A percentile compares a stretch with the other conserved stretches of the same genome.
Evolutionary conservation across 1,284 basidiomycete genomes (phyloP).

Genomic region (Apiotrichum laibachii): DNA sequence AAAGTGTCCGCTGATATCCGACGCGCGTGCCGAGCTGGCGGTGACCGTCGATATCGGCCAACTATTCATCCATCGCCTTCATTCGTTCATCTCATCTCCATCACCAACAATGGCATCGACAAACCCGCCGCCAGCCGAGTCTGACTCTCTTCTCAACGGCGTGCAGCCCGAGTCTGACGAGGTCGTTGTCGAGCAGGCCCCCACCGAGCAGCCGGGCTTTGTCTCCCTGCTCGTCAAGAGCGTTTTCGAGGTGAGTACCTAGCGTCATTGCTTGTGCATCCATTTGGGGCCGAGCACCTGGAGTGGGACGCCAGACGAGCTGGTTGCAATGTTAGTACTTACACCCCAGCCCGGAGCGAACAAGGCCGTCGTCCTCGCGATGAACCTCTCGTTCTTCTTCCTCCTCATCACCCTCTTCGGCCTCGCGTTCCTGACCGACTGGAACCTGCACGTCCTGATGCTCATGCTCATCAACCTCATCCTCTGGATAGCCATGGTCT

Average conservation of each 20-base stretch:
- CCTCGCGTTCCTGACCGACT: constrained; percentile 41
- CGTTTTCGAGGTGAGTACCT: constrained; percentile 42
- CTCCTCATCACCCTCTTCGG: constrained; percentile 44
- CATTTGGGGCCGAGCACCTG: too few relatives aligned
- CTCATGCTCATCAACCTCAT: constrained; percentile 34
- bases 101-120: constrained; percentile 20
- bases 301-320: too few relatives aligned
- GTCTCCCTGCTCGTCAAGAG: constrained; percentile 39
- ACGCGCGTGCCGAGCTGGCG: too few relatives aligned
- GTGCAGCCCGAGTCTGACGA: background rate
- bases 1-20: background rate
- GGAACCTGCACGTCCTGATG: constrained; percentile 45
- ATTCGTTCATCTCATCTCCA: background rate
- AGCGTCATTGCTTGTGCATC: background rate
- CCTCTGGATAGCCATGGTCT: constrained; percentile 48
- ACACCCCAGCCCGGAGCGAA: constrained; percentile 44
- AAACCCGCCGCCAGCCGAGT: constrained; percentile 17
- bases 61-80: background rate
- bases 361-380: constrained; percentile 43
- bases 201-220: constrained; percentile 31
- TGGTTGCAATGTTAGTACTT: too few relatives aligned
- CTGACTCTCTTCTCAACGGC: background rate
- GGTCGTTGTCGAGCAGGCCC: background rate
- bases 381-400: constrained; percentile 50
- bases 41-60: constrained; percentile 4